These are phyloP conservation scores for Fusarium sp. DNA, from an alignment of 2,329 filamentous ascomycete genomes.

Conservation along the genomic window DNA sequence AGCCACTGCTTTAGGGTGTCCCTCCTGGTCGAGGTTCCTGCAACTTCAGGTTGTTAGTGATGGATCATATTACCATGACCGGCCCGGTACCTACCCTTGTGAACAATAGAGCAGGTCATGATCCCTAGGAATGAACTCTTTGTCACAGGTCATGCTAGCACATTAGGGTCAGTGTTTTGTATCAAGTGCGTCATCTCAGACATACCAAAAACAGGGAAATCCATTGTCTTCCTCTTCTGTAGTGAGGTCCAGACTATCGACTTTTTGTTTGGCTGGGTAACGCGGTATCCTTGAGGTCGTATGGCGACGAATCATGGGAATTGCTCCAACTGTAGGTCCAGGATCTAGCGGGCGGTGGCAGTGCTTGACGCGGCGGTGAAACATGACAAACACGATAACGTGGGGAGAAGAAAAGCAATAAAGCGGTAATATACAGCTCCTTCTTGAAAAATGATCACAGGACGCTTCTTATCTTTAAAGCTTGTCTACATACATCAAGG, in stretches of 20 bases:
- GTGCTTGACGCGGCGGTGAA: not conserved
- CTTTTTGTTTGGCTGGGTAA: not conserved
- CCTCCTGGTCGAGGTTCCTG: not conserved
- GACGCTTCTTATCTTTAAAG: not conserved
- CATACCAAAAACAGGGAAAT: not conserved
- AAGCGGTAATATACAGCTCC: not conserved
- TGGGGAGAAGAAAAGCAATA: not conserved
- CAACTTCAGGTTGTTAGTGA: not conserved
- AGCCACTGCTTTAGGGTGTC: not conserved
- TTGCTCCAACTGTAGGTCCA: not conserved
- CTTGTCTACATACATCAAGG: not conserved
- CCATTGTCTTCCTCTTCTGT: not conserved
- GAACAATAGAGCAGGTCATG: not conserved
- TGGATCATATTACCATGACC: not conserved
- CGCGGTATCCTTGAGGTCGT: not conserved
- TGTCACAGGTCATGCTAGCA: not conserved
- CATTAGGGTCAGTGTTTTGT: not conserved
- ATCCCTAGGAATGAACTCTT: not conserved
- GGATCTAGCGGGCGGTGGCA: not conserved
- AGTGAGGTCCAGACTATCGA: not conserved
- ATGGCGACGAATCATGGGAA: not conserved
- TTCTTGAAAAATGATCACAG: not conserved
- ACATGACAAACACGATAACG: not conserved
- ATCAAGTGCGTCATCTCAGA: not conserved
- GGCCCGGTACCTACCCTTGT: not conserved